Evolutionary conservation across 345 rosid species (phyloP).

Genomic region (thale cress (Arabidopsis thaliana)): DNA sequence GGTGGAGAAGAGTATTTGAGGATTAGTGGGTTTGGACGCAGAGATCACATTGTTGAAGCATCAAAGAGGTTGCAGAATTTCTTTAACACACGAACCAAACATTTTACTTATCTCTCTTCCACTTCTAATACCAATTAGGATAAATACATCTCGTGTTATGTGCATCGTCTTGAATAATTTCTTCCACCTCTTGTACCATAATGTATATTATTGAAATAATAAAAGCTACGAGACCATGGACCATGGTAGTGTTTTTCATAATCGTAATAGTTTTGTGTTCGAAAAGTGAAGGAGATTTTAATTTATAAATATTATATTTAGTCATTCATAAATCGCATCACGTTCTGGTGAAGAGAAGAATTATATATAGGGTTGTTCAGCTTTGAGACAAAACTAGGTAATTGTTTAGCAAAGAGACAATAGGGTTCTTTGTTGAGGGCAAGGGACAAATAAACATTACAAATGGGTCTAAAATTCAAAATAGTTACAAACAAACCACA

Average conservation of each 20-base stretch:
- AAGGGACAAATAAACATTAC: too few relatives aligned
- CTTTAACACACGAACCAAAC: constrained; percentile 35
- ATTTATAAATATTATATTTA: too few relatives aligned
- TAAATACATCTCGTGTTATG: constrained; percentile 3
- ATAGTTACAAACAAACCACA: too few relatives aligned
- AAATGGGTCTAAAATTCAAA: too few relatives aligned
- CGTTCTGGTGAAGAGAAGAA: too few relatives aligned
- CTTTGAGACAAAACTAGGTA: too few relatives aligned
- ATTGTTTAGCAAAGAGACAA: too few relatives aligned
- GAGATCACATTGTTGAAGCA: constrained; percentile 63
- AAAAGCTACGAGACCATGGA: neutral
- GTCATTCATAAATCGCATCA: too few relatives aligned
- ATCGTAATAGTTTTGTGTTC: neutral
- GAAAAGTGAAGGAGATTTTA: neutral
- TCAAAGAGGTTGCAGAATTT: constrained; percentile 52
- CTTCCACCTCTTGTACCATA: constrained; percentile 6
- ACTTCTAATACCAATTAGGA: constrained; percentile 27
- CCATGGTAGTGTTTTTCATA: neutral
- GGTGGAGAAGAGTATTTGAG: constrained; percentile 77
- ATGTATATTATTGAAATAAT: constrained; percentile 39
- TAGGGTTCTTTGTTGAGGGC: too few relatives aligned
- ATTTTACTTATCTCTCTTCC: constrained; percentile 30
- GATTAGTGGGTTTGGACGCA: constrained; percentile 71
- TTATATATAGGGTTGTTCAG: too few relatives aligned
- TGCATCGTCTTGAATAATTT: constrained; percentile 6